phyloP scores from a whole-genome alignment of 2,329 filamentous ascomycete species.

The Karstenula rhodostoma region DNA sequence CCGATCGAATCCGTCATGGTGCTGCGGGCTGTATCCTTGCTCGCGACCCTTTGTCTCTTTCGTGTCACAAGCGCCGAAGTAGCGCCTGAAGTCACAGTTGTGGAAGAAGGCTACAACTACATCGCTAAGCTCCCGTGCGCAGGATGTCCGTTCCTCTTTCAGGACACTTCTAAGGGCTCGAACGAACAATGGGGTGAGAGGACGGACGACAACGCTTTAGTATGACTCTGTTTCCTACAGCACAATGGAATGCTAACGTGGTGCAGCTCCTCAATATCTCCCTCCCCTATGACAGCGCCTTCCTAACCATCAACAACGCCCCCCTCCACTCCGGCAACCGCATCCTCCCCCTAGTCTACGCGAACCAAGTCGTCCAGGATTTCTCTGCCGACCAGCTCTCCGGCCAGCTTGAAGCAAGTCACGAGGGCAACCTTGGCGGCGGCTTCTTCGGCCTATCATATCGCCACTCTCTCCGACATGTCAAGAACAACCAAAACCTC shows the following conservation, averaged over 20 bases:
- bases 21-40: conserved; percentile 19
- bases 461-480: conserved; percentile 30
- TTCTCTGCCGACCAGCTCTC: conserved; percentile 25
- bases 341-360: conserved; percentile 36
- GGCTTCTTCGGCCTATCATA: conserved; percentile 42
- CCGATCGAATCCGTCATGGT: conserved; percentile 25
- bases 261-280: conserved; percentile 41
- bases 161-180: conserved; percentile 36
- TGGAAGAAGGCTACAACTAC: conserved; percentile 42
- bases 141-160: conserved; percentile 44
- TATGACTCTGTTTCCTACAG: conserved; percentile 11
- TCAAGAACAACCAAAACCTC: conserved; percentile 21
- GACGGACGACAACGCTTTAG: conserved; percentile 39
- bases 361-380: conserved; percentile 39
- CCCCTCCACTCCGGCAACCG: conserved; percentile 28
- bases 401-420: conserved; percentile 33
- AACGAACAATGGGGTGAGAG: conserved; percentile 36
- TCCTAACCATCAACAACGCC: conserved; percentile 38
- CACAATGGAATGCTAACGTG: neutral
- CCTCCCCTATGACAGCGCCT: conserved; percentile 36
- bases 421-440: conserved; percentile 28
- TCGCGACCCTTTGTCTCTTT: conserved; percentile 12
- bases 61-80: conserved; percentile 22
- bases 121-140: conserved; percentile 44
- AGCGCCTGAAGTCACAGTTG: conserved; percentile 41